Percentiles rank a stretch among this genome's conserved stretches.
phyloP scores from a whole-genome alignment of 139 green algal species.

The Pycnococcus provasolii region DNA sequence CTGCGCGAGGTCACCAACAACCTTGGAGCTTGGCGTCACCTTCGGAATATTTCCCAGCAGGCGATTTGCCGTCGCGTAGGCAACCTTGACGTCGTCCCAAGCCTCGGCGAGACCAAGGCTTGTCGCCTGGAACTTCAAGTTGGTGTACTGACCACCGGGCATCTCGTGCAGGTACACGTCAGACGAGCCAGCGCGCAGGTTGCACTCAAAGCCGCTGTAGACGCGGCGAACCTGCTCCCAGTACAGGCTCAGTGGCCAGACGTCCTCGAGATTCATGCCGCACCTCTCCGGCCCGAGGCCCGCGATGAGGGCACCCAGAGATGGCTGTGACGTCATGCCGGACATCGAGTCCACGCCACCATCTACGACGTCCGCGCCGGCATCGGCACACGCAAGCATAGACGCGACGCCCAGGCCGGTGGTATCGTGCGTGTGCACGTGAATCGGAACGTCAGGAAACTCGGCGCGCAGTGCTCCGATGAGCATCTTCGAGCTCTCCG shows the following conservation, averaged over 20 bases:
- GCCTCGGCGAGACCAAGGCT: conserved; percentile 63
- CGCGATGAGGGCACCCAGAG: conserved; percentile 69
- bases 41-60: conserved; percentile 88
- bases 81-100: conserved; percentile 69
- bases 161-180: conserved; percentile 94
- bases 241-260: conserved; percentile 58
- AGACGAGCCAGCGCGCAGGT: conserved; percentile 37
- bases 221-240: conserved; percentile 64
- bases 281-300: not conserved
- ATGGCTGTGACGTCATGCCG: conserved; percentile 57
- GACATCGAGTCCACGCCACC: conserved; percentile 71
- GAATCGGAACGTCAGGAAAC: conserved; percentile 64
- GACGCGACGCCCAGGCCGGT: conserved; percentile 61
- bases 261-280: conserved; percentile 47
- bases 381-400: conserved; percentile 55
- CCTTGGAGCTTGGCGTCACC: conserved; percentile 66
- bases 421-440: conserved; percentile 89
- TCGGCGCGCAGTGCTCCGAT: conserved; percentile 54
- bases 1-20: conserved; percentile 87
- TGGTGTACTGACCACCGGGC: conserved; percentile 83
- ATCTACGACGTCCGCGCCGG: conserved; percentile 82
- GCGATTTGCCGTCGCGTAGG: conserved; percentile 77
- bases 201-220: conserved; percentile 80
- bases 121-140: conserved; percentile 74
- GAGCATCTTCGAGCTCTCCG: conserved; percentile 63